phyloP scores from a whole-genome alignment of 768 basidiomycete genomes.

The Lyophyllum decastes region DNA sequence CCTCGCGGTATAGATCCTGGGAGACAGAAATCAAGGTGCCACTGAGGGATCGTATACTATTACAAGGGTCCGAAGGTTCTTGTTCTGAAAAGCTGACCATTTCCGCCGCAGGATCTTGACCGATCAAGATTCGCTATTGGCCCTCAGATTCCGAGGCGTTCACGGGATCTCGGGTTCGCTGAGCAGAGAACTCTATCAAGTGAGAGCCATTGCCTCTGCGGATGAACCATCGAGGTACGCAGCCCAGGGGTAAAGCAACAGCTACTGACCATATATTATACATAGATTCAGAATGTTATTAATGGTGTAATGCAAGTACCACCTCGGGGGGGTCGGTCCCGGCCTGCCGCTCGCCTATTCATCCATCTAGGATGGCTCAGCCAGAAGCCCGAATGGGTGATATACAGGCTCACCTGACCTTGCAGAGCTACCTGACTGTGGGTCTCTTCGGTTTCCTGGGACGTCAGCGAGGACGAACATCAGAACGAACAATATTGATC shows the following conservation, averaged over 20 bases:
- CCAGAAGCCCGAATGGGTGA: background rate
- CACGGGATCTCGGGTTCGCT: background rate
- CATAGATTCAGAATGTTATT: background rate
- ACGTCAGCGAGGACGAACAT: background rate
- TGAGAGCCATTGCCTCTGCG: background rate
- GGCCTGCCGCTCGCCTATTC: background rate
- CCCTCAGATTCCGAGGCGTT: background rate
- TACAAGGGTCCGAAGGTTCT: constrained; percentile 12
- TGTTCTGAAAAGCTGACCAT: background rate
- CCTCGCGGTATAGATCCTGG: constrained; percentile 9
- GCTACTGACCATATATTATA: background rate
- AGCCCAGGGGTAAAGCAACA: background rate
- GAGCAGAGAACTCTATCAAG: background rate
- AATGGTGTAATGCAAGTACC: background rate
- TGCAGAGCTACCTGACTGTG: background rate
- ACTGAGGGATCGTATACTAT: background rate
- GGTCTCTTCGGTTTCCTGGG: background rate
- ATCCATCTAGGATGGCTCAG: background rate
- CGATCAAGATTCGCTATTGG: constrained; percentile 3
- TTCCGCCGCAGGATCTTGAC: constrained; percentile 9
- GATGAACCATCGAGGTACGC: background rate
- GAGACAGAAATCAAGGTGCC: background rate
- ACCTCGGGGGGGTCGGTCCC: background rate
- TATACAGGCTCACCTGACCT: background rate
- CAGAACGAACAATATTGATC: background rate